Conservation (phyloP, 495 filamentous ascomycete genomes). For the Lasiosphaeriaceae sp. region DNA sequence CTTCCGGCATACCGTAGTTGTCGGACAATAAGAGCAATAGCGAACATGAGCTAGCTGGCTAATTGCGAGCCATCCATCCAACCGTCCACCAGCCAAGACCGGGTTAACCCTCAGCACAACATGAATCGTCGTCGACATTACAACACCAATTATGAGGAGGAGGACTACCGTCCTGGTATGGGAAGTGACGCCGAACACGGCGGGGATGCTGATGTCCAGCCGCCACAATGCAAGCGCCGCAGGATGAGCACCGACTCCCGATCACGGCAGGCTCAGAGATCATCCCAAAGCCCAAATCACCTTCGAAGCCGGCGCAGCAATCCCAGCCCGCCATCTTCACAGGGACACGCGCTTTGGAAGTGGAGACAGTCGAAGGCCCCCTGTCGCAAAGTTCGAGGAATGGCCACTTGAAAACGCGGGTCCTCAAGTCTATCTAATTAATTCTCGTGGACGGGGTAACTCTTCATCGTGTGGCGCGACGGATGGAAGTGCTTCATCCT, state of each 20-base stretch:
- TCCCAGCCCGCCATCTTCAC: constrained; percentile 5
- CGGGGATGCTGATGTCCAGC: constrained; percentile 3
- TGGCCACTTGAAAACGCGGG: constrained; percentile 1
- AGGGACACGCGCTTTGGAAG: not conserved
- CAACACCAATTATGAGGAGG: constrained; percentile 8
- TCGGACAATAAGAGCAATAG: constrained; percentile 5
- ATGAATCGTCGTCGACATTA: constrained; percentile 8
- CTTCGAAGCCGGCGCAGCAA: constrained; percentile 7
- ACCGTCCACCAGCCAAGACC: constrained; percentile 9
- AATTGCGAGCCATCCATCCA: constrained; percentile 12
- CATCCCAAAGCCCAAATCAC: constrained; percentile 3
- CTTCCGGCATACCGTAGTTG: constrained; percentile 6
- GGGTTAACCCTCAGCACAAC: constrained; percentile 1
- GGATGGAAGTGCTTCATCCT: no score
- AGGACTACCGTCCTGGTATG: constrained; percentile 9
- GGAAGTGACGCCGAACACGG: constrained; percentile 9
- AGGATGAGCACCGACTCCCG: constrained; percentile 7
- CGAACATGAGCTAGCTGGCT: constrained; percentile 5
- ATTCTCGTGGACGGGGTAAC: not conserved
- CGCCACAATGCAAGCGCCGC: constrained; percentile 6
- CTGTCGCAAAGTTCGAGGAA: constrained; percentile 2
- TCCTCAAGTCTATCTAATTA: not conserved
- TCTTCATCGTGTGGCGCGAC: no score
- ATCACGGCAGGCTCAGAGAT: constrained; percentile 4
- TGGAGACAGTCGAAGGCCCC: not conserved